phyloP scores from a whole-genome alignment of 495 filamentous ascomycete genomes.

The Tuber magnatum region DNA sequence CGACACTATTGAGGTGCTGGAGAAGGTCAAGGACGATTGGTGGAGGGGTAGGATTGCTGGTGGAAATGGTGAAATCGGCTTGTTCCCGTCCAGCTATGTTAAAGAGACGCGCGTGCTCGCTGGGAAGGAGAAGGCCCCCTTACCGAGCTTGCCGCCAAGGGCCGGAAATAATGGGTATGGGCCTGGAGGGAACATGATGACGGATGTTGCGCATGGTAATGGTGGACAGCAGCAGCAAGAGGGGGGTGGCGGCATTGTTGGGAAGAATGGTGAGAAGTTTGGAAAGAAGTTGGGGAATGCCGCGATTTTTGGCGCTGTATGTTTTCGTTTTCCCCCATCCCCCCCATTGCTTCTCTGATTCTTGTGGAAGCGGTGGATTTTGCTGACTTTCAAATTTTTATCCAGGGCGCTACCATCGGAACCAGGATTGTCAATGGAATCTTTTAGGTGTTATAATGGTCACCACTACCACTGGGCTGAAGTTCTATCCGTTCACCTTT shows the following conservation, averaged over 20 bases:
- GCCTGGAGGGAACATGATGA: conserved; percentile 40
- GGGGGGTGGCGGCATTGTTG: conserved; percentile 46
- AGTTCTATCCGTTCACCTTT: not conserved
- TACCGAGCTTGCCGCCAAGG: conserved; percentile 27
- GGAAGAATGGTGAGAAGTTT: conserved; percentile 62
- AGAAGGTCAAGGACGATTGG: conserved; percentile 96
- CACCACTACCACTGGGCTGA: not conserved
- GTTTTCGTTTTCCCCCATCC: conserved; percentile 13
- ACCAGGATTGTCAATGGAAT: conserved; percentile 88
- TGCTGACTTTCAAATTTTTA: not conserved
- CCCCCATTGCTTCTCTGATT: not conserved
- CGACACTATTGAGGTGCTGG: conserved; percentile 68
- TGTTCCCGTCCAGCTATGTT: conserved; percentile 90
- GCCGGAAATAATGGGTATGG: conserved; percentile 16
- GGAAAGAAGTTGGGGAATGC: conserved; percentile 70
- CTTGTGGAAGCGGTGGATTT: not conserved
- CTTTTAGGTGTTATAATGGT: conserved; percentile 51
- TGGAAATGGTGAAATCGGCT: conserved; percentile 72
- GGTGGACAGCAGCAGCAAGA: conserved; percentile 25
- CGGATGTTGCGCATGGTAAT: conserved; percentile 33
- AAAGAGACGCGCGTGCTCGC: conserved; percentile 44
- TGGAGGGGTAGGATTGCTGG: conserved; percentile 74
- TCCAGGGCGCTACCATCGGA: conserved; percentile 68
- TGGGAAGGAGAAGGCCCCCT: conserved; percentile 20
- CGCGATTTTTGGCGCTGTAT: conserved; percentile 51